Evolutionary conservation across 306 rosid species (phyloP), one percentile per base, ranked within the genome.

Genomic region (Begonia peltatifolia): DNA sequence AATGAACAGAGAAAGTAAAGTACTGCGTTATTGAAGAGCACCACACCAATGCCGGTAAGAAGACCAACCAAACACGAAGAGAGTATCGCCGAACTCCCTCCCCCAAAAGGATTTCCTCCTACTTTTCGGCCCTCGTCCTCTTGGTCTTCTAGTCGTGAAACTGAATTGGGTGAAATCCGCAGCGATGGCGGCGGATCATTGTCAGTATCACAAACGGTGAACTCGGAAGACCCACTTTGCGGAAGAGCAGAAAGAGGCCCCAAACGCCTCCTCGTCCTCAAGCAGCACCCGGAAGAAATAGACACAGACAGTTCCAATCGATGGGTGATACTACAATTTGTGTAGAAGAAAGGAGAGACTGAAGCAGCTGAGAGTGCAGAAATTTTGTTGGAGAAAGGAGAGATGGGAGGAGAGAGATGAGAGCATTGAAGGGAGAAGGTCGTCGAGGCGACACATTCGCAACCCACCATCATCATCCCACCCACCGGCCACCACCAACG

Each of bases 1-100:
- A 51, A 18, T 10, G 56, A 49, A 58, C 54, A 9, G 3, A 44
- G 51, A 50, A 50, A 36, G 18, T 17, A 23, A 59, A 77, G 66
- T 63, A 90, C 95, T 14, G 66, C 67, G 61, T 72, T 61, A 56
- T 90, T 85, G 73, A 90, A 90, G 60, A 90, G 63, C 4, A 90
- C 90, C 20, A 90, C 85, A 2, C 90, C 77, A 46, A 81, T 50
- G 36, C 94, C 94, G 11, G 95, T 90, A 63, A 90, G 90, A 57
- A 90, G 84, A 65, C 97, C 97, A 66, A 90, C 77, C 54, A 78
- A 65, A 73, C 94, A 83, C 5, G 97, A 82, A 11, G 87, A 74
- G 42, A 89, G 72, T 52, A 81, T 79, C 0, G 77, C 75, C 53
- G 83, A 70, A 53, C 71, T 61, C 44, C 74, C 66, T 22, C 54